Evolutionary conservation across 73 alveolate genomes (phyloP), one percentile per base, ranked within the genome.

Genomic region (Paramecium bursaria): DNA sequence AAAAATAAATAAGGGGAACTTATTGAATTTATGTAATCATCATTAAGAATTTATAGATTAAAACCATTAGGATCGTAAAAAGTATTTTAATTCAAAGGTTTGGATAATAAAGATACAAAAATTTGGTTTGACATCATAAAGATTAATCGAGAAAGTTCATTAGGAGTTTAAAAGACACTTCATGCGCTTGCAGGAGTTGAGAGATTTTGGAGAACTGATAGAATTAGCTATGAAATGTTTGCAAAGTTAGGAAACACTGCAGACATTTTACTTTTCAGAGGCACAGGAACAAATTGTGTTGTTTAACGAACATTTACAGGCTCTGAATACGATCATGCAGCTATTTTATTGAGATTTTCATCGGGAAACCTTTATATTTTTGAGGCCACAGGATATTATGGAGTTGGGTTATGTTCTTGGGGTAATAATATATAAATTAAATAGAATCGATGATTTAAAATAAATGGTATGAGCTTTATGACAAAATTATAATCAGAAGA

Each of bases 271-370:
- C 85, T 94, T 22, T 94, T 94, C 76, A 48, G 88, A 92, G 91
- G 93, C 13, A 90, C 82, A 74, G 75, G 90, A 42, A 42, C 88
- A 9, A 77, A 85, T 33, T 75, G 95, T 0, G 77, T 87, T 39
- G 19, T 87, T 26, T 90, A 94, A 42, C 86, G 98, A 46, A 46
- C 91, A 21, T 42, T 94, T 17, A 94, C 98, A 11, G 60, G 93
- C 1, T 53, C 94, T 39, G 92, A 94, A 42, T 92, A 90, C 73
- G 98, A 94, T 86, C 98, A 94, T 77, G 94, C 93, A 2, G 98
- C 97, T 3, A 31, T 94, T 48, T 54, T 94, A 6, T 50, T 94
- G 35, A 67, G 86, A 74, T 91, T 50, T 55, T 22, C 88, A n/a
- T 57, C 86, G 22, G 95, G 93, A 3, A 60, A 86, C 54, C 31